phyloP scores from a whole-genome alignment of 2,329 filamentous ascomycete genomes.

The Talaromyces sp. region DNA sequence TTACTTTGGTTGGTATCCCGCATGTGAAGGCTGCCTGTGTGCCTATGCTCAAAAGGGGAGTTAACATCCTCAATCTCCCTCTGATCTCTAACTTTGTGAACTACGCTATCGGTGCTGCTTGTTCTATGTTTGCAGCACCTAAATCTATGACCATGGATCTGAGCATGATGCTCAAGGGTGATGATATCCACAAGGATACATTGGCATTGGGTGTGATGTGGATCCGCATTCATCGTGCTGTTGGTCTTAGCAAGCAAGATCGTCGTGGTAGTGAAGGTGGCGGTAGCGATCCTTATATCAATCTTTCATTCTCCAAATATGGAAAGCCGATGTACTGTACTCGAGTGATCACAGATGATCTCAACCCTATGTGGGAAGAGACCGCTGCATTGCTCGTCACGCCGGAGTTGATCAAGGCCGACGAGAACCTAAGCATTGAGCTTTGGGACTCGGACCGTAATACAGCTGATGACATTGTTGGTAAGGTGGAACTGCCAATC shows the following conservation, averaged over 20 bases:
- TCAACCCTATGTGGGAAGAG: slow-evolving; percentile 93
- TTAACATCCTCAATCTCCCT: slow-evolving; percentile 89
- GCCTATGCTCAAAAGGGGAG: slow-evolving; percentile 86
- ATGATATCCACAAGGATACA: slow-evolving; percentile 85
- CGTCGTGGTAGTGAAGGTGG: slow-evolving; percentile 77
- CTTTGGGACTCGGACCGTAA: slow-evolving; percentile 95
- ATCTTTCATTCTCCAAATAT: slow-evolving; percentile 92
- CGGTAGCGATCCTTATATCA: slow-evolving; percentile 94
- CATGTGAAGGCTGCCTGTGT: slow-evolving; percentile 87
- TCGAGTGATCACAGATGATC: slow-evolving; percentile 88
- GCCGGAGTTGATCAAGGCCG: slow-evolving; percentile 84
- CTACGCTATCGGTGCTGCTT: slow-evolving; percentile 85
- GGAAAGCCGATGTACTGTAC: slow-evolving; percentile 98
- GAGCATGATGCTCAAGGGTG: slow-evolving; percentile 85
- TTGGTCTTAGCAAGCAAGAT: slow-evolving; percentile 90
- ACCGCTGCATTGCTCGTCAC: slow-evolving; percentile 83
- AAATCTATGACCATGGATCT: slow-evolving; percentile 93
- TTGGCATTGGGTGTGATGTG: slow-evolving; percentile 86
- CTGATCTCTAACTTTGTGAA: slow-evolving; percentile 97
- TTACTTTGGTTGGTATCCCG: slow-evolving; percentile 91
- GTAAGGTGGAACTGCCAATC: slow-evolving; percentile 90
- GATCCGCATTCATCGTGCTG: slow-evolving; percentile 85
- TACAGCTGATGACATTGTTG: slow-evolving; percentile 91
- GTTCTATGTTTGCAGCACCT: slow-evolving; percentile 88
- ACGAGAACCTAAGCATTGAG: slow-evolving; percentile 91